A percentile compares a stretch with the other conserved stretches of the same genome.
These are phyloP conservation scores for Cladophialophora immunda DNA, from an alignment of 2,329 filamentous ascomycete species.

Conservation along the genomic window DNA sequence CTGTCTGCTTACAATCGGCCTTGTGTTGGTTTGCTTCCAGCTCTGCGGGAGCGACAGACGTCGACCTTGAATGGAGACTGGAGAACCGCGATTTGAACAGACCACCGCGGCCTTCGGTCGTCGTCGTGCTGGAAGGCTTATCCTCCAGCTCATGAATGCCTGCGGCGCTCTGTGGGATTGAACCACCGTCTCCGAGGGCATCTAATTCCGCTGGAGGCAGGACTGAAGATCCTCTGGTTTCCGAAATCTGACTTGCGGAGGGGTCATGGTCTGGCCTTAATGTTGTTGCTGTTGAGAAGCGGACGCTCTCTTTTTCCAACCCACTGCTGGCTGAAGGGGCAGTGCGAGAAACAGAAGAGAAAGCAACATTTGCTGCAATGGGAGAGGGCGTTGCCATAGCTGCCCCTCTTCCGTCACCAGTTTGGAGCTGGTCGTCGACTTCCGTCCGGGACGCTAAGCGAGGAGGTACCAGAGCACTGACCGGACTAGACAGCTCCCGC, in stretches of 20 bases:
- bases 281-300: neutral
- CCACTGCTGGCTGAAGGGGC: neutral
- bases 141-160: neutral
- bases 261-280: neutral
- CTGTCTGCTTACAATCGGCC: neutral
- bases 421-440: neutral
- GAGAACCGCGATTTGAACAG: neutral
- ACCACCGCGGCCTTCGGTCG: neutral
- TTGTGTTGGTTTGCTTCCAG: neutral
- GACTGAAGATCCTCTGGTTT: neutral
- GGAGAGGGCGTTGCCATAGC: neutral
- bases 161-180: neutral
- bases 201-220: neutral
- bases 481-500: neutral
- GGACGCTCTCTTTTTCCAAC: neutral
- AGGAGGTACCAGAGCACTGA: neutral
- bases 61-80: neutral
- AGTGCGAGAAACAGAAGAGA: neutral
- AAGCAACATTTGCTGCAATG: neutral
- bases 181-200: neutral
- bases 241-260: neutral
- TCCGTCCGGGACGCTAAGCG: neutral
- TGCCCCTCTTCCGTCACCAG: neutral
- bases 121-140: neutral
- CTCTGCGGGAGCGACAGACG: neutral